A percentile compares a stretch with the other conserved stretches of the same genome.
phyloP scores from a whole-genome alignment of 2,329 filamentous ascomycete genomes.

The Colletotrichum salicis region DNA sequence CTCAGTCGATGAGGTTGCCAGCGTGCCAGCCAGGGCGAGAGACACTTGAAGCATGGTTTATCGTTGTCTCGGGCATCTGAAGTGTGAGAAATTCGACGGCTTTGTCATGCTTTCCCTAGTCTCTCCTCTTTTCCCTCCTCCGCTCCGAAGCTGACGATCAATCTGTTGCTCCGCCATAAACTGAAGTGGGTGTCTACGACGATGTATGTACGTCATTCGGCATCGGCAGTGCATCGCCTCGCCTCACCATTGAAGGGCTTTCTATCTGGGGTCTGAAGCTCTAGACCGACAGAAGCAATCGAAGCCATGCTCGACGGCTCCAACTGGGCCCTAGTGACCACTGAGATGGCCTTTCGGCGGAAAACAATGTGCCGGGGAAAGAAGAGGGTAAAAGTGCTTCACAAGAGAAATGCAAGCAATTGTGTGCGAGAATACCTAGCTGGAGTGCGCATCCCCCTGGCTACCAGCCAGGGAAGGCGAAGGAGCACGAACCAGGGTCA shows the following conservation, averaged over 20 bases:
- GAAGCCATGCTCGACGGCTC: background rate
- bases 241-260: slow-evolving; percentile 24
- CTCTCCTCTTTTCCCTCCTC: slow-evolving; percentile 22
- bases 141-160: slow-evolving; percentile 26
- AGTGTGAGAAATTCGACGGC: slow-evolving; percentile 14
- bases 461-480: slow-evolving; percentile 25
- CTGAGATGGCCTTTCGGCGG: slow-evolving; percentile 9
- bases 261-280: slow-evolving; percentile 5
- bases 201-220: slow-evolving; percentile 33
- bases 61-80: slow-evolving; percentile 30
- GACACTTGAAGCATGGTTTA: slow-evolving; percentile 26
- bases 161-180: slow-evolving; percentile 29
- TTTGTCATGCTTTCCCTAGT: slow-evolving; percentile 26
- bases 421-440: slow-evolving; percentile 18
- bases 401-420: slow-evolving; percentile 27
- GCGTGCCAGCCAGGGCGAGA: background rate
- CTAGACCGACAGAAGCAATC: slow-evolving; percentile 10
- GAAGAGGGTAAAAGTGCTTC: background rate
- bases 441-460: slow-evolving; percentile 19
- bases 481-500: slow-evolving; percentile 18
- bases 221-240: slow-evolving; percentile 31
- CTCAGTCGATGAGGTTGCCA: slow-evolving; percentile 11
- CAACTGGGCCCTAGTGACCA: background rate
- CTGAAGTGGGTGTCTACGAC: slow-evolving; percentile 28
- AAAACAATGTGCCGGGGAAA: slow-evolving; percentile 8